These are phyloP conservation scores for Pezicula rhizophila DNA, from an alignment of 2,329 filamentous ascomycete species.

Conservation along the genomic window DNA sequence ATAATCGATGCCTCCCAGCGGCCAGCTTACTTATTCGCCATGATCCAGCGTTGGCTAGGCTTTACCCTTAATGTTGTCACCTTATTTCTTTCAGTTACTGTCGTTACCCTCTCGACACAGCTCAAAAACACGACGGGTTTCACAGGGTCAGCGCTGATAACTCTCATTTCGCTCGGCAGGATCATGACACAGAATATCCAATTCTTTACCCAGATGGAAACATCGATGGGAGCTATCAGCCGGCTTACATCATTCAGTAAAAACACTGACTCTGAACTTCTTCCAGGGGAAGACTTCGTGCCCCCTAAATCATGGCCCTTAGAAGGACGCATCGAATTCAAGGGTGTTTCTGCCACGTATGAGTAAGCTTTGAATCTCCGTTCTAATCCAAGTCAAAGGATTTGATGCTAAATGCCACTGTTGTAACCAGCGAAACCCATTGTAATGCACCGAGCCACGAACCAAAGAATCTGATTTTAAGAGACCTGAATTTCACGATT, in stretches of 20 bases:
- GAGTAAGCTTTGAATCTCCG: background rate
- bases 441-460: background rate
- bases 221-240: constrained; percentile 47
- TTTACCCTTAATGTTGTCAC: constrained; percentile 43
- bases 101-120: constrained; percentile 1
- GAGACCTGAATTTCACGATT: background rate
- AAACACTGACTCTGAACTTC: constrained; percentile 33
- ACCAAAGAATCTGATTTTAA: background rate
- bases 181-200: background rate
- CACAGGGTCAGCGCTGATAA: background rate
- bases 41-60: constrained; percentile 49
- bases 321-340: background rate
- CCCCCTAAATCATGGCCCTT: background rate
- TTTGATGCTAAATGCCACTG: too few species aligned
- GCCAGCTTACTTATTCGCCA: constrained; percentile 49
- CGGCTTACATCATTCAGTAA: constrained; percentile 46
- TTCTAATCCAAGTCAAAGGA: background rate
- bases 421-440: background rate
- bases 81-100: constrained; percentile 9
- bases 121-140: background rate
- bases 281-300: constrained; percentile 26
- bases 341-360: background rate
- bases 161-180: constrained; percentile 1
- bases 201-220: constrained; percentile 50
- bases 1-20: constrained; percentile 47